Evolutionary conservation across 805 yeast genomes (phyloP), one percentile per base, ranked within the genome.

Genomic region (Isabelozyma gotoi): DNA sequence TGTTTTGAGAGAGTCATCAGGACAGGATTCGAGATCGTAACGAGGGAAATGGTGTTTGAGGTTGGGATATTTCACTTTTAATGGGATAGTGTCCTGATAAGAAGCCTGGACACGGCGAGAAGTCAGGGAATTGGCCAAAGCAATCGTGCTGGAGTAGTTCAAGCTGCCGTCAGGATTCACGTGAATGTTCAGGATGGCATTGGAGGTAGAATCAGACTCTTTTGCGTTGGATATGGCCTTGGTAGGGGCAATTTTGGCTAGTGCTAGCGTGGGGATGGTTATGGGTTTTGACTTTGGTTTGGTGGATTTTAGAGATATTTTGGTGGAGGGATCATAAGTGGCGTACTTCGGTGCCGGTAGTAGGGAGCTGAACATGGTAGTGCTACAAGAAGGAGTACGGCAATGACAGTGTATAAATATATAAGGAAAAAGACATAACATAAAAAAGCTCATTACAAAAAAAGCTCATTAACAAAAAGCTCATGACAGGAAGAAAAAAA

Each of bases 81-180:
- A 62, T 0, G 91, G 90, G 19, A 83, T 74, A 21, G 85, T 74
- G 42, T 80, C 85, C 29, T 74, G 71, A 41, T 78, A 77, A 0
- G 78, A 63, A 0, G 81, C 56, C 47, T 78, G 83, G 12, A 68
- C 67, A 8, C 53, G 53, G 21, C 72, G 21, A 11, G 43, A 40
- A 2, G 48, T 36, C 14, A 33, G 40, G 3, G 46, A 40, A 2
- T 33, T 20, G 16, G 53, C 46, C 3, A 51, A 39, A 2, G 65
- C 59, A 7, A 62, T 57, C 1, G 70, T 61, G 14, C 47, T 35
- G 31, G 53, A 54, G 44, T 60, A 62, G 42, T 66, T 59, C 18
- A 63, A 34, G 12, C 58, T 44, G 4, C 68, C 68, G 49, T 62
- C 64, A 5, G 43, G 40, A 36, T 63, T 60, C 14, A 62, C 38